Evolutionary conservation across 140 eudicot genomes (phyloP), one percentile per base, ranked within the genome.

Genomic region (Senecio squalidus): DNA sequence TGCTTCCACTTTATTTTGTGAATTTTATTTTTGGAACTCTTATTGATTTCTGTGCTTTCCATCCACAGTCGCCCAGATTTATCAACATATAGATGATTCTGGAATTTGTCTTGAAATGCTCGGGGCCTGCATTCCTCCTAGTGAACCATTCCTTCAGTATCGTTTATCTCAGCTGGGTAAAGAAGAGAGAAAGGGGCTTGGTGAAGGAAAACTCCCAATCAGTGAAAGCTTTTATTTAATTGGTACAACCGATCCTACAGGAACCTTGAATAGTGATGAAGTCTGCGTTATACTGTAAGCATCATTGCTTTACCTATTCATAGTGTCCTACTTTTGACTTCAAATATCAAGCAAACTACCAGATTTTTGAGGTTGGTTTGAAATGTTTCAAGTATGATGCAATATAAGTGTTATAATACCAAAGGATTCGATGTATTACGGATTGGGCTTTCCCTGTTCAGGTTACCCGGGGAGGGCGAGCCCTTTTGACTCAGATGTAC

Each of bases 181-280:
- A 14, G 56, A 59, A 45, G 81, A 79, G 25, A 78, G 66, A 47
- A 74, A 62, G 21, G 76, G 81, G 6, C 81, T 88, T 11, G 78
- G 60, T 66, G 70, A 30, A 29, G 96, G 96, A 18, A 88, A 61
- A 66, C 69, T 88, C 33, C 90, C 96, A 20, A 64, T 88, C 9
- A 28, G 62, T 20, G 96, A 84, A 9, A 81, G 91, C 74, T 84
- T 70, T 43, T 81, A 84, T 63, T 29, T 88, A 27, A 84, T 81
- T 69, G 96, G 96, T 23, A 88, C 96, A 20, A 67, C 88, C 31
- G 96, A 88, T 51, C 96, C 96, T 1, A 84, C 94, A 4, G 83
- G 81, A 31, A 39, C 57, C 6, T 72, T 88, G 28, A 63, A 88
- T 1, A 30, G 54, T 10, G 70, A 76, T 59, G 78, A 88, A 84